These are phyloP conservation scores for Dothistroma septosporum DNA, from an alignment of 2,329 filamentous ascomycete species.

Conservation along the genomic window DNA sequence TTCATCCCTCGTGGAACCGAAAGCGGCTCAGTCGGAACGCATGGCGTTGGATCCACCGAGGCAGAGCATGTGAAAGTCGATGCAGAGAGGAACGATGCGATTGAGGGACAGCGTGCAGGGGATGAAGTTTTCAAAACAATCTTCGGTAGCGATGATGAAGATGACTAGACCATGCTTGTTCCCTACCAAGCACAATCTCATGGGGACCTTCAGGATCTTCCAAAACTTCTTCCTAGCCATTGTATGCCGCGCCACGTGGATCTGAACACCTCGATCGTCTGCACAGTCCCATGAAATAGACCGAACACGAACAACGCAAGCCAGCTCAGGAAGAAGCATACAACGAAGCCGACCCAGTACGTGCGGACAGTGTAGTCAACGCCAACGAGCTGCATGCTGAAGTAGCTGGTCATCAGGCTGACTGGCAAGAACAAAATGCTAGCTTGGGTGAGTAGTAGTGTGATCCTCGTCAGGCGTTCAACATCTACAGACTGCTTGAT, in stretches of 20 bases:
- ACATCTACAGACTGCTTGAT: conserved; percentile 71
- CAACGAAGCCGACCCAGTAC: conserved; percentile 66
- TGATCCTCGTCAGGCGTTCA: conserved; percentile 66
- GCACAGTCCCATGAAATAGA: conserved; percentile 48
- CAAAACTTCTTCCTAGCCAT: neutral
- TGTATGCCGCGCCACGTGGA: conserved; percentile 11
- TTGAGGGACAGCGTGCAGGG: conserved; percentile 69
- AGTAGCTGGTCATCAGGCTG: conserved; percentile 70
- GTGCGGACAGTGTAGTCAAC: conserved; percentile 58
- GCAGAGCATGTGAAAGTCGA: conserved; percentile 50
- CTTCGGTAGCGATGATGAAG: conserved; percentile 70
- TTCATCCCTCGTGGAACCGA: conserved; percentile 17
- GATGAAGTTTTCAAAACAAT: conserved; percentile 87
- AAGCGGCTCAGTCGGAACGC: conserved; percentile 14
- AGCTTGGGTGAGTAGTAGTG: conserved; percentile 68
- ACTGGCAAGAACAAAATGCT: conserved; percentile 73
- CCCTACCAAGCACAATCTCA: neutral
- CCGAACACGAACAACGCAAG: conserved; percentile 56
- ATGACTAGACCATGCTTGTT: conserved; percentile 16
- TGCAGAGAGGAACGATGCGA: conserved; percentile 69
- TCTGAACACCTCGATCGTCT: conserved; percentile 32
- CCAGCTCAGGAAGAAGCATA: conserved; percentile 59
- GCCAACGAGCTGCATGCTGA: conserved; percentile 61
- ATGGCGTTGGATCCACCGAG: conserved; percentile 13
- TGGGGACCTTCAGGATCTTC: too few relatives aligned